Percentiles rank a stretch among this genome's conserved stretches.
Evolutionary conservation across 164 flowering plant genomes (phyloP).

Genomic region (Protea cynaroides): DNA sequence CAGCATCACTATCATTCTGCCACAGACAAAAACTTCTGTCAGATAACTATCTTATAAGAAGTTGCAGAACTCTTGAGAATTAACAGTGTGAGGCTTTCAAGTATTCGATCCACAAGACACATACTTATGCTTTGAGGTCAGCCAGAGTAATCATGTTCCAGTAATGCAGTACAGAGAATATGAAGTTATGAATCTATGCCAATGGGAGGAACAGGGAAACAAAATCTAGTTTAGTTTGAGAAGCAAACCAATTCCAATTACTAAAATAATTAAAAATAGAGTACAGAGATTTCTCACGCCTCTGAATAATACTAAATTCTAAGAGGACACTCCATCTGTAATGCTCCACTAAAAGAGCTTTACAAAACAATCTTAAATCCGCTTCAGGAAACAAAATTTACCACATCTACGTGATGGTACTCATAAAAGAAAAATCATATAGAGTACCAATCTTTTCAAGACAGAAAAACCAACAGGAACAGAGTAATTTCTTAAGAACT

Average conservation of each 20-base stretch:
- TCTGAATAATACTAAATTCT: neutral
- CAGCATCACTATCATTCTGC: constrained; percentile 89
- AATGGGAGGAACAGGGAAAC: neutral
- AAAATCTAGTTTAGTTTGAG: neutral
- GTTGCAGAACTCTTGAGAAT: neutral
- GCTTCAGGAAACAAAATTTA: neutral
- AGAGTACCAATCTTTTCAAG: neutral
- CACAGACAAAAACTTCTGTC: constrained; percentile 5
- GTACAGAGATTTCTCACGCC: too few species aligned
- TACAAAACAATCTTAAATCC: neutral
- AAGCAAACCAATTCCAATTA: neutral
- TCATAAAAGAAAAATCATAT: neutral
- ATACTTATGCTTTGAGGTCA: neutral
- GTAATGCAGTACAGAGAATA: neutral
- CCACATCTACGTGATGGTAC: neutral
- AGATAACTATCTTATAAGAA: neutral
- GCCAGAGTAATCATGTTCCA: neutral
- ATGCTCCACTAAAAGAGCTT: too few species aligned
- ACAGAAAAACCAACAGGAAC: neutral
- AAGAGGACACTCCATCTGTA: neutral
- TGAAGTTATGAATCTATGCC: neutral
- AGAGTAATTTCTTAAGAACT: neutral
- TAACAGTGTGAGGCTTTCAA: neutral
- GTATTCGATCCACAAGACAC: too few species aligned
- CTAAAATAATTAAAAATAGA: too few species aligned